Evolutionary conservation across 129 eudicot species (phyloP).

Genomic region (Deinandra increscens): DNA sequence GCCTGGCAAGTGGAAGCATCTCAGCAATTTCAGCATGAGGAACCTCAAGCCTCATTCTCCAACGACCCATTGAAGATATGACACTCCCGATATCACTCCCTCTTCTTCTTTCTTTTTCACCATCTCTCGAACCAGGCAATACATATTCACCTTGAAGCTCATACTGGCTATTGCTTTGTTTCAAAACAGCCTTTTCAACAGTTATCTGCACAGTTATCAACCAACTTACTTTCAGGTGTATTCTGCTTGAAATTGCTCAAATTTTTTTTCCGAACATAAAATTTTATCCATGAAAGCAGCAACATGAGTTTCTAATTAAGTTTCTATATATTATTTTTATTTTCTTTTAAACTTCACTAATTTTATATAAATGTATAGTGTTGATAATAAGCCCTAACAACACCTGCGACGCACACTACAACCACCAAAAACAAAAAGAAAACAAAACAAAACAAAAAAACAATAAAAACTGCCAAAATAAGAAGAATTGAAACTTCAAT

Average conservation of each 20-base stretch:
- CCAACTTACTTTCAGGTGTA: background rate
- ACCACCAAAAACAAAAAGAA: background rate
- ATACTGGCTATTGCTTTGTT: slow-evolving; percentile 88
- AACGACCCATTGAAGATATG: slow-evolving; percentile 98
- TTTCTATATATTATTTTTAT: background rate
- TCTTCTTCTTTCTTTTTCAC: slow-evolving; percentile 64
- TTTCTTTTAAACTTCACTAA: background rate
- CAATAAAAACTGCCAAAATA: background rate
- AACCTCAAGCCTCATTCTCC: slow-evolving; percentile 99
- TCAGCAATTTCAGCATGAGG: slow-evolving; percentile 98
- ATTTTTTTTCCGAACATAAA: background rate
- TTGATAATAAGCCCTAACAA: background rate
- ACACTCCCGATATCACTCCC: slow-evolving; percentile 88
- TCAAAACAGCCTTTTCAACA: slow-evolving; percentile 89
- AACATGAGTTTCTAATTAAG: background rate
- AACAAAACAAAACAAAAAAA: background rate
- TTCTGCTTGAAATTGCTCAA: background rate
- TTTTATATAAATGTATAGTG: background rate
- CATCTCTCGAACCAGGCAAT: slow-evolving; percentile 90
- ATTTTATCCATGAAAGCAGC: background rate
- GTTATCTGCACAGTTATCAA: slow-evolving; percentile 57
- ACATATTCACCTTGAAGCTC: slow-evolving; percentile 99
- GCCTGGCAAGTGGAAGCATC: slow-evolving; percentile 99
- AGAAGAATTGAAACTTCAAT: background rate
- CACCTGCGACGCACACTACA: slow-evolving; percentile 1